Base-by-base conservation (phyloP, 768 basidiomycete genomes). In the Pleurotus salmoneostramineus region DNA sequence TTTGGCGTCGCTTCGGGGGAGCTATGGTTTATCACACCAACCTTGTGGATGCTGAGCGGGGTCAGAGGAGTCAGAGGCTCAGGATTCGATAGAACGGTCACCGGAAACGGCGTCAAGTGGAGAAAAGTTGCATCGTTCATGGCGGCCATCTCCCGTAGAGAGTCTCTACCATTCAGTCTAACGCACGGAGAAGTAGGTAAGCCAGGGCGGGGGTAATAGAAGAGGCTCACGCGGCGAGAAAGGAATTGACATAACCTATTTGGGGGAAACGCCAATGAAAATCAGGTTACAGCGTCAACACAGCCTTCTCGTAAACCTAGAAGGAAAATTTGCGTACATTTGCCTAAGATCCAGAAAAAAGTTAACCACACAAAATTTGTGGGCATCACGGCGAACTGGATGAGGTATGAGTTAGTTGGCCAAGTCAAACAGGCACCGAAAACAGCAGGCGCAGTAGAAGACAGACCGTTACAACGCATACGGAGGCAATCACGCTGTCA, bases 271-370 rank as follows among this genome's bases (percentile, higher is more conserved):
- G 21, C 21, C 21, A 27, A 27, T 27, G 21, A 27, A 27, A 27
- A 27, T 27, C 21, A 27, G 3, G 21, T 3, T 27, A 27, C 21
- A 3, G 21, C 21, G 3, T 27, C 21, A 27, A 27, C 21, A 27
- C 21, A 27, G 21, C 21, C 21, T 27, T 27, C 1, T 27, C 21
- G 21, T 27, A 27, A 27, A 27, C 21, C 3, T 27, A 27, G 21
- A 27, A 27, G 21, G 21, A 27, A 27, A 3, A 1, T 27, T 27
- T 27, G 21, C 77, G 59, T 56, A 80, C 81, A 80, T 73, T 80
- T 83, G 32, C 77, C 78, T 47, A 78, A 66, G 21, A 78, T 60
- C 79, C 79, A 83, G 66, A 82, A 81, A 60, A 80, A 77, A 7
- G 75, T 77, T 49, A 79, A 62, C 75, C 76, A 81, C 4, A 79